These are phyloP conservation scores for Cryptosporidium felis DNA, from an alignment of 169 alveolate genomes.

Conservation along the genomic window DNA sequence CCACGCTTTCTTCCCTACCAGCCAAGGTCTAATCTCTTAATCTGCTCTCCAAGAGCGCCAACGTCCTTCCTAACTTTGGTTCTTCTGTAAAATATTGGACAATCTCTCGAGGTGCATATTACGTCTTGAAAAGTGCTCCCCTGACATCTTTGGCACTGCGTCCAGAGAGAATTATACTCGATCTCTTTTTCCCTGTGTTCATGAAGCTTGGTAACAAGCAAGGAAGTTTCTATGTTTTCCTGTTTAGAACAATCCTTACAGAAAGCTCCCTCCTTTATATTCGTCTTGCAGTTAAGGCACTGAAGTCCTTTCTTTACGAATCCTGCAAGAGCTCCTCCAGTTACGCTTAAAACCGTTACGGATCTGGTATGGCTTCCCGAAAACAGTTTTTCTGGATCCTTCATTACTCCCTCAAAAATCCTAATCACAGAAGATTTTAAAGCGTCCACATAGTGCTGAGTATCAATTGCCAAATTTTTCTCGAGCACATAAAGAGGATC, in stretches of 20 bases:
- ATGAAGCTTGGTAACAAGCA: constrained; percentile 81
- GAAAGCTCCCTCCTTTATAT: constrained; percentile 80
- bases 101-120: constrained; percentile 96
- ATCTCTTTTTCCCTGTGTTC: constrained; percentile 88
- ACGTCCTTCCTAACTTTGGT: constrained; percentile 92
- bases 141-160: constrained; percentile 98
- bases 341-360: constrained; percentile 48
- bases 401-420: constrained; percentile 90
- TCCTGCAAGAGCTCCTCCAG: constrained; percentile 87
- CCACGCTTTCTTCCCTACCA: no score
- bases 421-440: constrained; percentile 91
- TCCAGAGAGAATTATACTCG: constrained; percentile 93
- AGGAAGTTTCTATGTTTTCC: constrained; percentile 75
- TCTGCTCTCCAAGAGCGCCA: constrained; percentile 79
- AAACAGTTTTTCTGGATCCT: constrained; percentile 90
- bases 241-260: constrained; percentile 75
- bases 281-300: constrained; percentile 93
- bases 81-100: constrained; percentile 97
- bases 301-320: constrained; percentile 88
- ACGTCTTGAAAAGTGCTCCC: constrained; percentile 94
- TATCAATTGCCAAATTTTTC: constrained; percentile 95
- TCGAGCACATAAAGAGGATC: constrained; percentile 98
- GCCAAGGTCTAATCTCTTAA: constrained; percentile 46
- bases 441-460: constrained; percentile 95
- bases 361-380: constrained; percentile 88